These are phyloP conservation scores for Austroboletus sp. DNA, from an alignment of 1,284 basidiomycete species.

Conservation along the genomic window DNA sequence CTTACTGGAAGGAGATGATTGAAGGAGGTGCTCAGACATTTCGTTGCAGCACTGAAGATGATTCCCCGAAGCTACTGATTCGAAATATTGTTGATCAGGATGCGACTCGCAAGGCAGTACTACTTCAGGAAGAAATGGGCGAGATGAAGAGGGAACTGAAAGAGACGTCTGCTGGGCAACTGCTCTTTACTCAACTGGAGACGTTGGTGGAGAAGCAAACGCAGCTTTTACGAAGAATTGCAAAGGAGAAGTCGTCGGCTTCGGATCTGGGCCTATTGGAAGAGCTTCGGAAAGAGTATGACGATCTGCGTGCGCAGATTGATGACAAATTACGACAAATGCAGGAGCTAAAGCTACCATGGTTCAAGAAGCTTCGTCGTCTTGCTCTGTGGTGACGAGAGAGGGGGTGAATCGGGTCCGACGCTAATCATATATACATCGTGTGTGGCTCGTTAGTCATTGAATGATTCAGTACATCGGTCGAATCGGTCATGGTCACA, in stretches of 20 bases:
- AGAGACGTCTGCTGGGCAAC: constrained; percentile 4
- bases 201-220: background rate
- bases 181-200: constrained; percentile 9
- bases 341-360: constrained; percentile 11
- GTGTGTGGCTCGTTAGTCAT: too few species aligned
- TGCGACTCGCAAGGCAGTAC: background rate
- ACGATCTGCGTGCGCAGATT: constrained; percentile 5
- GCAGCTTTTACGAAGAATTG: constrained; percentile 4
- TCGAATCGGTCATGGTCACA: too few species aligned
- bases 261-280: background rate
- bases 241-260: constrained; percentile 2
- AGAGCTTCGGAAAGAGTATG: constrained; percentile 11
- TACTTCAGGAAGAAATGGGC: constrained; percentile 1
- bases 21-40: background rate
- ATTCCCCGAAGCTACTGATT: background rate
- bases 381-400: too few species aligned
- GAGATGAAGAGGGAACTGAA: background rate
- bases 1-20: constrained; percentile 1
- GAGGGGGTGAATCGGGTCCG: too few species aligned
- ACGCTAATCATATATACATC: too few species aligned
- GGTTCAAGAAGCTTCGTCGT: too few species aligned
- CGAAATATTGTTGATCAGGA: background rate
- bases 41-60: background rate
- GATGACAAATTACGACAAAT: constrained; percentile 12
- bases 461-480: too few species aligned